A percentile compares a stretch with the other conserved stretches of the same genome.
These are phyloP conservation scores for Eucalyptus regnans DNA, from an alignment of 345 rosid species.

Conservation along the genomic window DNA sequence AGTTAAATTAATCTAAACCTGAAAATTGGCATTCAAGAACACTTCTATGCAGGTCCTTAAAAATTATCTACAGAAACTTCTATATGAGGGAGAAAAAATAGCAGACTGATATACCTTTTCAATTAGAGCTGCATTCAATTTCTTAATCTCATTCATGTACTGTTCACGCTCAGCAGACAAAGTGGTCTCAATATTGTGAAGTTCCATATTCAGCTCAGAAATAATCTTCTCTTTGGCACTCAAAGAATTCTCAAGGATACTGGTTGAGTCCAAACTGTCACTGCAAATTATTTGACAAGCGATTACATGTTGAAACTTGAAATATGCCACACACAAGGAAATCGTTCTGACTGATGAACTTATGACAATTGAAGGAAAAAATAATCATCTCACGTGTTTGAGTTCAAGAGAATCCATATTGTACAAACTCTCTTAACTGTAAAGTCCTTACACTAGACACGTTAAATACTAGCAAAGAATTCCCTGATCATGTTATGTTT, in stretches of 20 bases:
- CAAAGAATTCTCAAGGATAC: conserved; percentile 78
- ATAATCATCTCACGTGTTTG: neutral
- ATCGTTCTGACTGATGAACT: neutral
- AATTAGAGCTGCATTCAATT: conserved; percentile 48
- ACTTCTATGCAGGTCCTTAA: neutral
- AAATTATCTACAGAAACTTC: neutral
- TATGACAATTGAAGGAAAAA: neutral
- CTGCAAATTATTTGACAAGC: conserved; percentile 17
- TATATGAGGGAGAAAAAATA: neutral
- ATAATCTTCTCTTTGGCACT: conserved; percentile 90
- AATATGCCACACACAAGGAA: neutral
- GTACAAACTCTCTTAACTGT: neutral
- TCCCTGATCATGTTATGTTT: neutral
- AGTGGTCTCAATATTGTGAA: conserved; percentile 74
- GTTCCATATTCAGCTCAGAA: conserved; percentile 87
- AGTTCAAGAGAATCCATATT: neutral
- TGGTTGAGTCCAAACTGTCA: conserved; percentile 64
- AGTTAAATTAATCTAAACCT: neutral
- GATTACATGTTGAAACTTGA: neutral
- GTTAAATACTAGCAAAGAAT: neutral
- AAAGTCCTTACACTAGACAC: neutral
- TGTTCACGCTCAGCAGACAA: conserved; percentile 73
- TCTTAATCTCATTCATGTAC: conserved; percentile 71
- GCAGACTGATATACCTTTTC: conserved; percentile 50
- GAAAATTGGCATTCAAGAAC: neutral